Evolutionary conservation across 176 grass and related monocot species (phyloP), one percentile per base, ranked within the genome.

Genomic region (Oryza glumipatula): DNA sequence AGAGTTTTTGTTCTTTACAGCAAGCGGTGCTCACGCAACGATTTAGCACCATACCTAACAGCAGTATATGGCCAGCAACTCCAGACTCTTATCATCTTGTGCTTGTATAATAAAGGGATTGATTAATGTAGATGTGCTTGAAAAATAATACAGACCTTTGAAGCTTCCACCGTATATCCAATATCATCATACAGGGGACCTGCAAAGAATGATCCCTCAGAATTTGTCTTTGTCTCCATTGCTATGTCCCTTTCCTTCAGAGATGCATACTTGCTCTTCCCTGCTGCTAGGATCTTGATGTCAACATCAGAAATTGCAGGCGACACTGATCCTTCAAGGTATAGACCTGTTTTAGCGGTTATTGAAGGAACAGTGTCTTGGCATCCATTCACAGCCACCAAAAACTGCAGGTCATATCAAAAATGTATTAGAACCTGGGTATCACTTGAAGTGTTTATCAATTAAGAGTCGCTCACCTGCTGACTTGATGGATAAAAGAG

Each of bases 401-500:
- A 96, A 82, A 91, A 91, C 96, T 99, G 96, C 75, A 81, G 65
- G 79, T 80, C 11, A 83, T 65, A 68, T n/a, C 12, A 80, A 7
- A 8, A 32, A 24, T 28, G 10, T 64, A 72, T 82, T 52, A 89
- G 12, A 81, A 86, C 35, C 45, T 39, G 69, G 9, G 44, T 65
- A 78, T 71, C 43, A 49, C n/a, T 19, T 79, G 70, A 83, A 67
- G 47, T 44, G 15, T 36, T 67, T 33, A 67, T 28, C 77, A 74
- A 88, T 72, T 36, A 72, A 67, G 67, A 26, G 17, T 79, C 46
- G 39, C 83, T 91, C 84, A 96, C 96, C 81, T 92, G 85, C 52
- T 81, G 89, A 44, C 88, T 87, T 74, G 89, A 91, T 81, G 96
- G 96, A 92, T 99, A 99, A 85, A 99, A 99, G n/a, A 99, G 91